Evolutionary conservation across 768 basidiomycete species (phyloP).

Genomic region (Megacollybia marginata): DNA sequence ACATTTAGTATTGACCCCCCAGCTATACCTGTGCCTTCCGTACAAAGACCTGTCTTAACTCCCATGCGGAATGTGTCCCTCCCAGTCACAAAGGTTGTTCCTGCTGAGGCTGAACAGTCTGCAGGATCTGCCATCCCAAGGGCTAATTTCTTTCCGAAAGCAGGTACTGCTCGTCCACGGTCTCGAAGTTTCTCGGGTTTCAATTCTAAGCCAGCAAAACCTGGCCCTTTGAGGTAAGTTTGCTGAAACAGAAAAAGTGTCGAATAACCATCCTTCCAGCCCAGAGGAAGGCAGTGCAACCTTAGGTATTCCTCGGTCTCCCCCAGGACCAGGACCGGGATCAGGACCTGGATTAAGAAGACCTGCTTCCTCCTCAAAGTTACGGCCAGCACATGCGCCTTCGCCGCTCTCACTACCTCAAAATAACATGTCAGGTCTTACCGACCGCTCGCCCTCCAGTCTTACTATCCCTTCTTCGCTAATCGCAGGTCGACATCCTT

Average conservation of each 20-base stretch:
- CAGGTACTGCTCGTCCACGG: slow-evolving; percentile 47
- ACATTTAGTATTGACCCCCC: slow-evolving; percentile 50
- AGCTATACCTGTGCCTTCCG: slow-evolving; percentile 4
- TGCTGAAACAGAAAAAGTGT: background rate
- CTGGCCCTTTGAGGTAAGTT: slow-evolving; percentile 23
- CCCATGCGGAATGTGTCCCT: background rate
- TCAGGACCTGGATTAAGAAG: background rate
- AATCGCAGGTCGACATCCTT: slow-evolving; percentile 12
- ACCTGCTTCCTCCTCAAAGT: background rate
- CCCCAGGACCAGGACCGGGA: slow-evolving; percentile 10
- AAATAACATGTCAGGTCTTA: background rate
- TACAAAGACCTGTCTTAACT: background rate
- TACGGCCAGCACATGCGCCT: slow-evolving; percentile 20
- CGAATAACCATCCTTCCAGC: slow-evolving; percentile 10
- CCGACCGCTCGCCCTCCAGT: no score
- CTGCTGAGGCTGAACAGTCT: background rate
- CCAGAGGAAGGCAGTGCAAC: slow-evolving; percentile 16
- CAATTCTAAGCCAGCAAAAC: slow-evolving; percentile 29
- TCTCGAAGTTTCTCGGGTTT: slow-evolving; percentile 78
- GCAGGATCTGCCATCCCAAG: slow-evolving; percentile 34
- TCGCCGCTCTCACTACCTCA: slow-evolving; percentile 29
- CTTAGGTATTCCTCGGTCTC: slow-evolving; percentile 1
- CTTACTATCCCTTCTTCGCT: slow-evolving; percentile 10
- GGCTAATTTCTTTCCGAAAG: slow-evolving; percentile 58
- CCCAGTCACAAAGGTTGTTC: background rate